Conservation (phyloP, 352 stramenopile genomes). For the Globisporangium cederbergense region DNA sequence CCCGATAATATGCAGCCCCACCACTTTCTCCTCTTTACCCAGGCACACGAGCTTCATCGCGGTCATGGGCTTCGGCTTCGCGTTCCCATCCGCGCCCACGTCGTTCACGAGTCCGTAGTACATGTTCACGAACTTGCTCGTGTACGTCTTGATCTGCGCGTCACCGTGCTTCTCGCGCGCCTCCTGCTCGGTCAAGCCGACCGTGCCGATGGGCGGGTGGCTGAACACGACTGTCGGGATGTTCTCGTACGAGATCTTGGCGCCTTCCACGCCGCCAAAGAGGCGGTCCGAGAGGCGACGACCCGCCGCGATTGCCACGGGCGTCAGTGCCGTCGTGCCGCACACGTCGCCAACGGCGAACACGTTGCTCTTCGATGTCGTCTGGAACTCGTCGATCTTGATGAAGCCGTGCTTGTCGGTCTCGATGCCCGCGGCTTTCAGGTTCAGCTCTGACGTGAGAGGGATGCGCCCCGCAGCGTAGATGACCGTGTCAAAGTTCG, state of each 20-base stretch:
- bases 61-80: slow-evolving; percentile 89
- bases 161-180: slow-evolving; percentile 86
- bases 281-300: slow-evolving; percentile 83
- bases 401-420: slow-evolving; percentile 72
- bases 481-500: slow-evolving; percentile 82
- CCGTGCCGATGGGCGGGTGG: slow-evolving; percentile 94
- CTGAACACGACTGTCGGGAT: slow-evolving; percentile 96
- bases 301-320: slow-evolving; percentile 84
- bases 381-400: slow-evolving; percentile 86
- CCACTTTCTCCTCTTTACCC: slow-evolving; percentile 89
- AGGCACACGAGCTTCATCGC: slow-evolving; percentile 94
- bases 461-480: slow-evolving; percentile 73
- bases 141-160: slow-evolving; percentile 93
- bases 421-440: slow-evolving; percentile 68
- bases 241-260: slow-evolving; percentile 85
- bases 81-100: slow-evolving; percentile 26
- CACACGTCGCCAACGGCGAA: slow-evolving; percentile 80
- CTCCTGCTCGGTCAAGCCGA: slow-evolving; percentile 91
- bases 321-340: slow-evolving; percentile 69
- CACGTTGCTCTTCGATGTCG: slow-evolving; percentile 82
- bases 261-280: slow-evolving; percentile 65
- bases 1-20: slow-evolving; percentile 97
- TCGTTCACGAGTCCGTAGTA: slow-evolving; percentile 92
- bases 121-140: slow-evolving; percentile 93
- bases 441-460: slow-evolving; percentile 48